Percentiles rank a stretch among this genome's conserved stretches.
These are phyloP conservation scores for Butyriboletus loyo DNA, from an alignment of 768 basidiomycete species.

Conservation along the genomic window DNA sequence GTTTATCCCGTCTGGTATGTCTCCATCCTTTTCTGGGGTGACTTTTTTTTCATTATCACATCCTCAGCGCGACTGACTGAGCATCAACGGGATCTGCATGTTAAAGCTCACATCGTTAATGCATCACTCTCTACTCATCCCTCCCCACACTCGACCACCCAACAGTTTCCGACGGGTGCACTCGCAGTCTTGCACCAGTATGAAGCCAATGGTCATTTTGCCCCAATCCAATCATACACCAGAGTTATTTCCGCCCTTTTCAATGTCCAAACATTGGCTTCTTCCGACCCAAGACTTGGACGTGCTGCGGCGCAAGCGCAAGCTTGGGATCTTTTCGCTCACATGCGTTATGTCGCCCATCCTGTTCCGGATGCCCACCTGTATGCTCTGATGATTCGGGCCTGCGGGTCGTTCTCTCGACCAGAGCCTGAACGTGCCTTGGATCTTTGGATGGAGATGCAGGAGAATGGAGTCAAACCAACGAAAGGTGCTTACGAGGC, in stretches of 20 bases:
- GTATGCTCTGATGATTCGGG: conserved; percentile 84
- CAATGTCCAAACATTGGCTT: conserved; percentile 37
- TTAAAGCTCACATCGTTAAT: conserved; percentile 56
- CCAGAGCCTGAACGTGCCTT: conserved; percentile 88
- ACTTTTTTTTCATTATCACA: background rate
- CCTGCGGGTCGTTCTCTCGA: conserved; percentile 61
- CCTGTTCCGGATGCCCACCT: conserved; percentile 67
- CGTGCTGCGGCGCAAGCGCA: conserved; percentile 59
- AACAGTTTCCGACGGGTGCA: conserved; percentile 57
- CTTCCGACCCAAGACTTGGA: conserved; percentile 22
- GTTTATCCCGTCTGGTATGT: conserved; percentile 44
- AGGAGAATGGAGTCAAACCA: conserved; percentile 63
- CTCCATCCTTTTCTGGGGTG: background rate
- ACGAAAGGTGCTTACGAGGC: conserved; percentile 74
- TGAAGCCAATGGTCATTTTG: conserved; percentile 58
- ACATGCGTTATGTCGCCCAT: conserved; percentile 96
- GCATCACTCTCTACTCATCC: conserved; percentile 8
- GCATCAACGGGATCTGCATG: conserved; percentile 64
- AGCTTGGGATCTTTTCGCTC: conserved; percentile 92
- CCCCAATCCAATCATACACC: conserved; percentile 75
- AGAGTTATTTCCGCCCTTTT: conserved; percentile 60
- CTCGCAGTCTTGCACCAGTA: conserved; percentile 68
- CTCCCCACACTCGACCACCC: conserved; percentile 20
- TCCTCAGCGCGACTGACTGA: conserved; percentile 42
- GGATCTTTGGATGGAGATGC: conserved; percentile 94